Percentiles rank a stretch among this genome's conserved stretches.
phyloP scores from a whole-genome alignment of 1,139 yeast species.

The Torulaspora globosa region DNA sequence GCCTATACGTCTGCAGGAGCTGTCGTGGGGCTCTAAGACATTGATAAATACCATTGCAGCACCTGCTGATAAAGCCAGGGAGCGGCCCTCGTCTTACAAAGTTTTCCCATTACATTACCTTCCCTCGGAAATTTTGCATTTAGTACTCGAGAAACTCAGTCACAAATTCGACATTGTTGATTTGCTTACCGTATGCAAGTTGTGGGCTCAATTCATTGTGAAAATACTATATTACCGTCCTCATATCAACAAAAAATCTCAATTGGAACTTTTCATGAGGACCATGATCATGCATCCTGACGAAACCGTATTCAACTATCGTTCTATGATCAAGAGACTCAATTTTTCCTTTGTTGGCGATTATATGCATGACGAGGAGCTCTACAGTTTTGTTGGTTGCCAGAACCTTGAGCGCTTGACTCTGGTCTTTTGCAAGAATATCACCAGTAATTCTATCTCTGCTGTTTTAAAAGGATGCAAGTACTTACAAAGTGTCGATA shows the following conservation, averaged over 20 bases:
- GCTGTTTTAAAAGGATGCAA: conserved; percentile 60
- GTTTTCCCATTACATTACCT: conserved; percentile 51
- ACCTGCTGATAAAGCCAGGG: conserved; percentile 2
- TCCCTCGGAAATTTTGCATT: conserved; percentile 77
- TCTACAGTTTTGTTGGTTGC: conserved; percentile 57
- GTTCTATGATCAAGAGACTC: conserved; percentile 70
- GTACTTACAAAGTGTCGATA: conserved; percentile 77
- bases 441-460: conserved; percentile 60
- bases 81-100: conserved; percentile 3
- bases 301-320: conserved; percentile 65
- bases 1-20: conserved; percentile 20
- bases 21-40: conserved; percentile 15
- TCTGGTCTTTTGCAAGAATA: conserved; percentile 68
- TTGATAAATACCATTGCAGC: conserved; percentile 12
- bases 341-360: conserved; percentile 75
- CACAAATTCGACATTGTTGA: conserved; percentile 61
- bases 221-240: conserved; percentile 91
- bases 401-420: conserved; percentile 79
- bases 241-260: conserved; percentile 55
- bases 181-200: conserved; percentile 69
- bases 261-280: conserved; percentile 47
- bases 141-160: conserved; percentile 64
- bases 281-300: conserved; percentile 51
- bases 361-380: conserved; percentile 59
- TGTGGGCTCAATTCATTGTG: conserved; percentile 75